Percentiles rank a stretch among this genome's conserved stretches.
phyloP scores from a whole-genome alignment of 345 rosid species.

The Salix viminalis region DNA sequence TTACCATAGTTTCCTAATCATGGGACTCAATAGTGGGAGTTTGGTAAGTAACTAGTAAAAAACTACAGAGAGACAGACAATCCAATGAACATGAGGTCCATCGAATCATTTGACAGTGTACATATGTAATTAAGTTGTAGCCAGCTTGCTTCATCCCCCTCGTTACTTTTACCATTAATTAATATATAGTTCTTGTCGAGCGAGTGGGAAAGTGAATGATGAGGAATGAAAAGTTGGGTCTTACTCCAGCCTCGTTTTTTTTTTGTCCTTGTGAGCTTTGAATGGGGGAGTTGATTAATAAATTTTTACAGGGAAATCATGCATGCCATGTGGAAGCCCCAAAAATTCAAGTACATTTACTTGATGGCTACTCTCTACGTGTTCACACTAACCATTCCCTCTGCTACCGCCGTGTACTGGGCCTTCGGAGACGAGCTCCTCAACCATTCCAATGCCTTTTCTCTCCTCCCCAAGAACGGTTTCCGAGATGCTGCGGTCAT shows the following conservation, averaged over 20 bases:
- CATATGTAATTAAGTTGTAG: not conserved
- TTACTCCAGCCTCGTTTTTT: not conserved
- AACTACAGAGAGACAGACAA: not conserved
- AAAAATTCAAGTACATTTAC: slow-evolving; percentile 90
- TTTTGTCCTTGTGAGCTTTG: not conserved
- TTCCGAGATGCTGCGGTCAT: slow-evolving; percentile 93
- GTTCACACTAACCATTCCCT: slow-evolving; percentile 88
- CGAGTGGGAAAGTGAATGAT: not conserved
- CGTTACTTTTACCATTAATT: no score
- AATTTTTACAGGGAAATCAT: slow-evolving; percentile 69
- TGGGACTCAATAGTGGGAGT: not conserved
- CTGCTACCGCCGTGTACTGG: slow-evolving; percentile 95
- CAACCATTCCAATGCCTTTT: slow-evolving; percentile 80
- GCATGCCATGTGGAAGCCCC: slow-evolving; percentile 99
- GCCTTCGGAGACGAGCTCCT: slow-evolving; percentile 92
- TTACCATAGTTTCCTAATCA: slow-evolving; percentile 16
- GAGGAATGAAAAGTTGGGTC: not conserved
- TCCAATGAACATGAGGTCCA: slow-evolving; percentile 10
- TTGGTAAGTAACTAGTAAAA: not conserved
- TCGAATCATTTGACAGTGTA: not conserved
- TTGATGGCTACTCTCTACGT: slow-evolving; percentile 89
- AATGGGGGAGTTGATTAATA: not conserved
- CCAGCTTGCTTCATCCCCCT: not conserved
- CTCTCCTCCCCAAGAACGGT: slow-evolving; percentile 70
- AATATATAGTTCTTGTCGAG: not conserved